Base-by-base conservation (phyloP, 148 eudicot species). In the Hydrangea macrophylla region DNA sequence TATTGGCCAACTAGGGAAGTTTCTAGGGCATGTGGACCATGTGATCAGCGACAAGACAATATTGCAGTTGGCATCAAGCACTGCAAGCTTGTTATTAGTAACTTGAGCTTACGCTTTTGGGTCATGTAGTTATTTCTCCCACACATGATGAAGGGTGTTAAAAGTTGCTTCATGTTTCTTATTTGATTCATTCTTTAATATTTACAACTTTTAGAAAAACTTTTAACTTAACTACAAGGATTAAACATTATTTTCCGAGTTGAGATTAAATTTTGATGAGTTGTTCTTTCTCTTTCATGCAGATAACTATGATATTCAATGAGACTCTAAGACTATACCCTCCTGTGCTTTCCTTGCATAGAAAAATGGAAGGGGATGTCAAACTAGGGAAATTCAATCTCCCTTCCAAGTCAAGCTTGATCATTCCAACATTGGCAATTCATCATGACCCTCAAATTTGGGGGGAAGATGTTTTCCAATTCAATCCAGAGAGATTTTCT, bases 261-360 rank as follows among this genome's bases (percentile, higher is more conserved):
- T 9, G 2, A 13, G 17, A 45, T 12, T 10, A 45, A 3, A 9
- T 25, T 56, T 1, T 26, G 9, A 23, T 26, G 8, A 5, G 4
- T 13, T 6, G n/a, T 17, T 58, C n/a, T 30, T 25, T 44, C 11
- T 51, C 6, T 51, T 1, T 45, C 18, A 27, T 57, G 13, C n/a
- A 65, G 69, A 53, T 64, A 57, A 72, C n/a, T 35, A 72, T 72
- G 75, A 58, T 72, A 24, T 4, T 72, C 7, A 42, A 72, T 6
- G 75, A 72, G 62, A 31, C 54, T 4, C 64, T 72, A 40, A 72
- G 75, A 31, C 58, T 72, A 18, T 72, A 72, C 28, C 35, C 75
- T 28, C 64, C 64, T 0, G 64, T 13, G 17, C 2, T 23, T 20
- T 28, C 6, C 6, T 2, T 57, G 2, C 13, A 25, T 9, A 55